Conservation (phyloP, 441 rosid species). For the Pelargonium citronellum region DNA sequence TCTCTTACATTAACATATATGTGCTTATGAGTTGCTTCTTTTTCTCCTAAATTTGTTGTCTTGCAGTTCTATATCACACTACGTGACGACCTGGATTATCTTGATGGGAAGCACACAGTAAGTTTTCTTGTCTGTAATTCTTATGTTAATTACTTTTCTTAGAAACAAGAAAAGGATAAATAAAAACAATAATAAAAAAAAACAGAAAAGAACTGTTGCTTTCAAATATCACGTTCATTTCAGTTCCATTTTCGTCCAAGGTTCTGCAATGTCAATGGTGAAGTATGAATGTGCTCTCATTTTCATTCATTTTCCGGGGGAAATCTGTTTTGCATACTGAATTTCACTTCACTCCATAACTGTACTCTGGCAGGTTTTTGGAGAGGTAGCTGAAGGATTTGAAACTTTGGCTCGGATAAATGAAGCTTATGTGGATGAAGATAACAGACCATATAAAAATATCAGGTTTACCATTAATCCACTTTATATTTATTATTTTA, state of each 20-base stretch:
- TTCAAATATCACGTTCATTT: no score
- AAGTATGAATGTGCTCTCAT: neutral
- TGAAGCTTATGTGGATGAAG: constrained; percentile 84
- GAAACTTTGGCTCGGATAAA: constrained; percentile 80
- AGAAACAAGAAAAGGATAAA: no score
- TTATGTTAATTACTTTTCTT: no score
- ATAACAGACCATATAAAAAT: constrained; percentile 72
- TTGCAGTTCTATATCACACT: constrained; percentile 85
- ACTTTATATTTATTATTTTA: neutral
- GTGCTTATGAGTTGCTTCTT: constrained; percentile 16
- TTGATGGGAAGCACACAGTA: constrained; percentile 94
- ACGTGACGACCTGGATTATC: constrained; percentile 87
- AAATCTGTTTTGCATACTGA: neutral
- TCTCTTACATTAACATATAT: constrained; percentile 6
- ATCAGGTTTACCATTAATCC: constrained; percentile 44
- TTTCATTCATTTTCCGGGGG: neutral
- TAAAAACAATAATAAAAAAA: no score
- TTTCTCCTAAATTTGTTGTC: neutral
- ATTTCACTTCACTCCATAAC: neutral
- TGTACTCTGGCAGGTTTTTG: constrained; percentile 59
- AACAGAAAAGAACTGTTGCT: no score
- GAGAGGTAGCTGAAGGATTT: constrained; percentile 88
- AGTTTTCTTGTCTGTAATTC: constrained; percentile 25
- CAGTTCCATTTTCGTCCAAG: no score
- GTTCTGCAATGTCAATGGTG: no score